Conservation (phyloP, 495 filamentous ascomycete genomes). For the Annulohypoxylon maeteangense region DNA sequence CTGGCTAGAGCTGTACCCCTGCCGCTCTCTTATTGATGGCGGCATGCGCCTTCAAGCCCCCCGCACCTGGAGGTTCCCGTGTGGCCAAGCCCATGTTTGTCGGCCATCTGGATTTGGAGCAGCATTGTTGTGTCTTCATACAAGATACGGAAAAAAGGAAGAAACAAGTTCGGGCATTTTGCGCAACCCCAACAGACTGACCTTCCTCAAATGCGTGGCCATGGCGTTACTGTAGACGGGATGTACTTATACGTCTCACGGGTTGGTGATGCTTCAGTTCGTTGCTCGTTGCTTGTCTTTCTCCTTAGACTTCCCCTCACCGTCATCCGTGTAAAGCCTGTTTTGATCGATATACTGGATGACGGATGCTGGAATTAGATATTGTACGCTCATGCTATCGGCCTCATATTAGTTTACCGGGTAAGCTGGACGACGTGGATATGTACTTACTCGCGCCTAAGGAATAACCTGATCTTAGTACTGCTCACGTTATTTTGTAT, state of each 20-base stretch:
- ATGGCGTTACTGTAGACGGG: slow-evolving; percentile 18
- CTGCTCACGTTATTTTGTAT: slow-evolving; percentile 91
- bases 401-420: slow-evolving; percentile 36
- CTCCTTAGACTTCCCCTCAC: slow-evolving; percentile 46
- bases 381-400: slow-evolving; percentile 49
- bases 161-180: slow-evolving; percentile 11
- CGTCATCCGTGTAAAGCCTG: slow-evolving; percentile 76
- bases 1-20: slow-evolving; percentile 15
- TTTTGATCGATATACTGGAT: slow-evolving; percentile 83
- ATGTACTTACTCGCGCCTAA: slow-evolving; percentile 82
- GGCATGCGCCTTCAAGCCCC: slow-evolving; percentile 8
- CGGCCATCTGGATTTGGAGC: neutral
- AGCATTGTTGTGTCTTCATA: slow-evolving; percentile 15
- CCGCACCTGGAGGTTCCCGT: slow-evolving; percentile 19
- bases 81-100: neutral
- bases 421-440: slow-evolving; percentile 44
- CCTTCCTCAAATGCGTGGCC: neutral
- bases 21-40: neutral
- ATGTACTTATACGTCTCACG: neutral
- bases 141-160: slow-evolving; percentile 15
- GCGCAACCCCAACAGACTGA: slow-evolving; percentile 20
- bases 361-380: slow-evolving; percentile 71
- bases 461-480: slow-evolving; percentile 87
- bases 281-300: slow-evolving; percentile 47
- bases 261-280: slow-evolving; percentile 1